A percentile compares a stretch with the other conserved stretches of the same genome.
Conservation (phyloP, 192 early-diverging fungal species). For the Rhizoclosmatium globosum region DNA sequence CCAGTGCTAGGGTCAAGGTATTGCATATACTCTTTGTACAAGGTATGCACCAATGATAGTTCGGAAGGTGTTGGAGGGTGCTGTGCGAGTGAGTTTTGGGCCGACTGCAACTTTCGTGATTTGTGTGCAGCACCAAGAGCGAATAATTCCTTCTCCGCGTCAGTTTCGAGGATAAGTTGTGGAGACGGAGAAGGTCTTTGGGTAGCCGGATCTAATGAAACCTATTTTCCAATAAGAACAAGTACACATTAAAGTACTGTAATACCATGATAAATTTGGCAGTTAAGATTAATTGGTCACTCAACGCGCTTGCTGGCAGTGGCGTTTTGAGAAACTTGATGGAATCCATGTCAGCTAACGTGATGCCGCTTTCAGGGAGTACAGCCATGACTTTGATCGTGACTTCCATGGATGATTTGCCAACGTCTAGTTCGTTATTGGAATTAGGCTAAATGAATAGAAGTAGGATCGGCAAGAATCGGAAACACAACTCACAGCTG, state of each 20-base stretch:
- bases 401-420: constrained; percentile 88
- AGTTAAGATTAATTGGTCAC: constrained; percentile 49
- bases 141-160: constrained; percentile 76
- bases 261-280: constrained; percentile 85
- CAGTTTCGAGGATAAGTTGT: constrained; percentile 74
- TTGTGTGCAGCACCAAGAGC: constrained; percentile 71
- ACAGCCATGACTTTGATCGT: constrained; percentile 42
- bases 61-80: constrained; percentile 65
- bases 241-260: background rate
- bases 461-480: background rate
- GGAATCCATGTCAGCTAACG: constrained; percentile 29
- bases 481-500: constrained; percentile 52
- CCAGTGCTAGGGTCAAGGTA: constrained; percentile 50
- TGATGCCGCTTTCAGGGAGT: constrained; percentile 1
- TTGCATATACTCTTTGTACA: constrained; percentile 71
- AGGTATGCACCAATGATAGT: constrained; percentile 77
- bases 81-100: constrained; percentile 63
- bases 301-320: background rate
- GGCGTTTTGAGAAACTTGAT: constrained; percentile 24
- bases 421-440: constrained; percentile 58
- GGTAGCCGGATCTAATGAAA: constrained; percentile 72
- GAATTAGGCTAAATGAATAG: background rate
- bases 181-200: constrained; percentile 74
- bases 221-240: constrained; percentile 16
- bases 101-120: constrained; percentile 53